These are phyloP conservation scores for Chaetomiaceae sp. DNA, from an alignment of 2,329 filamentous ascomycete species.

Conservation along the genomic window DNA sequence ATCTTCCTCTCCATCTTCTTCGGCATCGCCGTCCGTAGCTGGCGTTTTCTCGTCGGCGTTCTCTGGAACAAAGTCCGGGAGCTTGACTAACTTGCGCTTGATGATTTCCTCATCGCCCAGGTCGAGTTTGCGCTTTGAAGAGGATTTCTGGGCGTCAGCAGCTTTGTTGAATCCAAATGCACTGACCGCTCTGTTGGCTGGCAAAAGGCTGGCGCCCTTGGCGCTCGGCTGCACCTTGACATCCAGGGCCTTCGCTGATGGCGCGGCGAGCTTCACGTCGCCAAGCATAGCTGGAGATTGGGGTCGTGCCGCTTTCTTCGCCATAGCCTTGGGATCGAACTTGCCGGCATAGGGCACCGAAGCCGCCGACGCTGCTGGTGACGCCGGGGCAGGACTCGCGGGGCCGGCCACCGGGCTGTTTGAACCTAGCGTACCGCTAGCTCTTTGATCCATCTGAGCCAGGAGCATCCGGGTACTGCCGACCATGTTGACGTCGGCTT, in stretches of 20 bases:
- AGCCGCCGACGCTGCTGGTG: constrained; percentile 47
- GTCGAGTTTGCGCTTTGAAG: constrained; percentile 69
- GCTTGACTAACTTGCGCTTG: constrained; percentile 83
- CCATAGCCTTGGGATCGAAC: constrained; percentile 81
- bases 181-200: constrained; percentile 62
- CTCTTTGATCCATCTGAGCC: constrained; percentile 69
- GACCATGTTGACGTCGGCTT: constrained; percentile 61
- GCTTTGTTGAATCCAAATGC: constrained; percentile 77
- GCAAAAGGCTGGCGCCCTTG: constrained; percentile 37
- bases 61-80: constrained; percentile 70
- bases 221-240: constrained; percentile 24
- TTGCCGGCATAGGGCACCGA: constrained; percentile 66
- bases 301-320: constrained; percentile 62
- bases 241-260: neutral
- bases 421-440: constrained; percentile 36
- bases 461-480: constrained; percentile 63
- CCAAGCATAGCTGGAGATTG: constrained; percentile 49
- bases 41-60: constrained; percentile 56
- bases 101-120: constrained; percentile 86
- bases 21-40: constrained; percentile 56
- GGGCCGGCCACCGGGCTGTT: constrained; percentile 29
- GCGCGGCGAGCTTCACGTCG: constrained; percentile 17
- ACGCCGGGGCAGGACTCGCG: constrained; percentile 46
- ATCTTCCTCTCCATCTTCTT: constrained; percentile 67
- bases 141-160: constrained; percentile 60